Conservation (phyloP, 768 basidiomycete genomes). For the Pleurotus djamor region DNA sequence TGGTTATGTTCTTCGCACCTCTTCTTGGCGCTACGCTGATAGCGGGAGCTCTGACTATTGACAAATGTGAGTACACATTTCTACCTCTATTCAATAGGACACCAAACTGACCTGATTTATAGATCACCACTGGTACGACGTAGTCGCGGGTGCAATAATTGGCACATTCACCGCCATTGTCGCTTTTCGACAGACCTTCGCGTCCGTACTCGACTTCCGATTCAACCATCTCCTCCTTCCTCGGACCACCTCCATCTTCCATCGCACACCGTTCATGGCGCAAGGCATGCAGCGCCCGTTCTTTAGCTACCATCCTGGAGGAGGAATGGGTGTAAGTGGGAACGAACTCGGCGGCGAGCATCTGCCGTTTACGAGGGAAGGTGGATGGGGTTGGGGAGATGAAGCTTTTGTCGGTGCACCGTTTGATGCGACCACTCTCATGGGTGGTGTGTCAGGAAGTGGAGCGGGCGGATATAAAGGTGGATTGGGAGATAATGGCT, state of each 20-base stretch:
- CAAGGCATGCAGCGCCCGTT: constrained; percentile 20
- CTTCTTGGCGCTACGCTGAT: constrained; percentile 55
- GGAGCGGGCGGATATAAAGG: not conserved
- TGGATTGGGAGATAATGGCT: not conserved
- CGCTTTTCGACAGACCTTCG: constrained; percentile 56
- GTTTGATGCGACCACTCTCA: constrained; percentile 35
- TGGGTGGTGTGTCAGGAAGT: constrained; percentile 13
- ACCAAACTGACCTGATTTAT: not conserved
- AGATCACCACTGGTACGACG: constrained; percentile 61
- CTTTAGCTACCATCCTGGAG: constrained; percentile 30
- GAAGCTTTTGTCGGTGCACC: constrained; percentile 38
- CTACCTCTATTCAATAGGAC: not conserved
- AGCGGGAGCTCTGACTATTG: constrained; percentile 53
- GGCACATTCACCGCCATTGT: constrained; percentile 46
- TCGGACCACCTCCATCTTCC: constrained; percentile 43
- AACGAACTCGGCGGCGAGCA: constrained; percentile 22
- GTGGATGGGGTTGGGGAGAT: constrained; percentile 38
- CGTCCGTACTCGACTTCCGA: constrained; percentile 50
- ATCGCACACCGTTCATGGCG: constrained; percentile 26
- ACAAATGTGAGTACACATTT: constrained; percentile 40
- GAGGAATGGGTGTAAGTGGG: constrained; percentile 2
- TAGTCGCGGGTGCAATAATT: constrained; percentile 49
- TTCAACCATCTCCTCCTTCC: constrained; percentile 61
- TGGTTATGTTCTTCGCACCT: constrained; percentile 55
- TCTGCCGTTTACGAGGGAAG: constrained; percentile 42